These are phyloP conservation scores for Antitrichia curtipendula DNA, from an alignment of 225 moss, liverwort and hornwort genomes.

Conservation along the genomic window DNA sequence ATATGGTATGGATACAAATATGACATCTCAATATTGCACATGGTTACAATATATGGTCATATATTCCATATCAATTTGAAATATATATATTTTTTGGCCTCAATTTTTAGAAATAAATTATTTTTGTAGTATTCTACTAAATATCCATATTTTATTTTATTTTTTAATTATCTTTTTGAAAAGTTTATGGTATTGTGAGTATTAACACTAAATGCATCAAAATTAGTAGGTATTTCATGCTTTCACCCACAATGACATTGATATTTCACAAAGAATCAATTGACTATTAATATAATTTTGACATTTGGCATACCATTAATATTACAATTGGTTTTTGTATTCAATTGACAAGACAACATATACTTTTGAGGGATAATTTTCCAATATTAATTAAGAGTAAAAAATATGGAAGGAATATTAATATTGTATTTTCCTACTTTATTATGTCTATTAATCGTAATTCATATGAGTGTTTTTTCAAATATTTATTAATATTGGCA, in stretches of 20 bases:
- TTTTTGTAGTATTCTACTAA: not conserved
- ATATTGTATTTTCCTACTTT: too few species aligned
- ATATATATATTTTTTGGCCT: not conserved
- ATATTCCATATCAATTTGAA: not conserved
- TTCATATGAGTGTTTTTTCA: too few species aligned
- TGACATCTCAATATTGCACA: not conserved
- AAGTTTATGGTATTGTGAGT: not conserved
- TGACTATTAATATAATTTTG: not conserved
- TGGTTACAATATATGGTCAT: fast-evolving
- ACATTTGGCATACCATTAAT: not conserved
- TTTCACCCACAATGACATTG: not conserved
- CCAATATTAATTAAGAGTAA: not conserved
- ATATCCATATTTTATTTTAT: not conserved
- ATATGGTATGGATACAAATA: not conserved
- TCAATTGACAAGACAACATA: not conserved
- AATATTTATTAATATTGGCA: too few species aligned
- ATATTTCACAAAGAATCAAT: not conserved
- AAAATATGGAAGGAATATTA: not conserved
- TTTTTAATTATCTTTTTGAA: not conserved
- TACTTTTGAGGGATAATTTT: not conserved
- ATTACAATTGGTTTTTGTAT: not conserved
- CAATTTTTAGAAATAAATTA: not conserved
- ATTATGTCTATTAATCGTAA: too few species aligned
- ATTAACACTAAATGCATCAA: not conserved
- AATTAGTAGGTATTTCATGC: not conserved